These are phyloP conservation scores for Noccaea caerulescens DNA, from an alignment of 345 rosid genomes.

Conservation along the genomic window DNA sequence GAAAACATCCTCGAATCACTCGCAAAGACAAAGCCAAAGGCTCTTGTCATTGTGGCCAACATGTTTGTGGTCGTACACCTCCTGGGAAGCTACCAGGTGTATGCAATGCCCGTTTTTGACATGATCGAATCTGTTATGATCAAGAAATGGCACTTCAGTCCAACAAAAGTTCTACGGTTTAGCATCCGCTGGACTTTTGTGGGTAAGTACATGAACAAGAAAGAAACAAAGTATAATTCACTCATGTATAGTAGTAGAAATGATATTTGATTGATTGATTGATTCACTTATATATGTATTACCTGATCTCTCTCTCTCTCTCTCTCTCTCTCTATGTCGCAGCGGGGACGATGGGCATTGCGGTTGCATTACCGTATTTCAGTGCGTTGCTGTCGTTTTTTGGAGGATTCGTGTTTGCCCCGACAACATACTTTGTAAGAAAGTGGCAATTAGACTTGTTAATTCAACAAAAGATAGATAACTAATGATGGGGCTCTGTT, in stretches of 20 bases:
- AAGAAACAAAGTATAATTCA: too few species aligned
- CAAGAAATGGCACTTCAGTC: slow-evolving; percentile 55
- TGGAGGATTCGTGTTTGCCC: slow-evolving; percentile 79
- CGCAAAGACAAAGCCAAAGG: slow-evolving; percentile 48
- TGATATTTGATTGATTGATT: too few species aligned
- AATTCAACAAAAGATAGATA: too few species aligned
- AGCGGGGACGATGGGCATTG: slow-evolving; percentile 71
- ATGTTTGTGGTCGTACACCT: slow-evolving; percentile 78
- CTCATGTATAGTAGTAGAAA: too few species aligned
- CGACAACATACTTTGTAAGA: slow-evolving; percentile 73
- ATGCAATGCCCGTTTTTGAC: slow-evolving; percentile 75
- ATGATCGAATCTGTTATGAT: slow-evolving; percentile 65
- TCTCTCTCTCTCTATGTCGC: neutral
- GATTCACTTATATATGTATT: too few species aligned
- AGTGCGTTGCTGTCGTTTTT: slow-evolving; percentile 68
- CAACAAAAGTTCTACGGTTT: slow-evolving; percentile 47
- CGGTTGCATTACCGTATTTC: slow-evolving; percentile 63
- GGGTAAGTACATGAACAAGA: slow-evolving; percentile 43
- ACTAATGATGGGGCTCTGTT: neutral
- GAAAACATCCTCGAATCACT: slow-evolving; percentile 66
- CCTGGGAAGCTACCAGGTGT: slow-evolving; percentile 82
- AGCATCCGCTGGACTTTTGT: slow-evolving; percentile 53
- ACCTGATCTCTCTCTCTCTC: too few species aligned
- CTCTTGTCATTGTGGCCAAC: slow-evolving; percentile 71
- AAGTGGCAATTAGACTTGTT: too few species aligned